Base-by-base conservation (phyloP, 2,329 filamentous ascomycete species). In the Diaporthe sp. region DNA sequence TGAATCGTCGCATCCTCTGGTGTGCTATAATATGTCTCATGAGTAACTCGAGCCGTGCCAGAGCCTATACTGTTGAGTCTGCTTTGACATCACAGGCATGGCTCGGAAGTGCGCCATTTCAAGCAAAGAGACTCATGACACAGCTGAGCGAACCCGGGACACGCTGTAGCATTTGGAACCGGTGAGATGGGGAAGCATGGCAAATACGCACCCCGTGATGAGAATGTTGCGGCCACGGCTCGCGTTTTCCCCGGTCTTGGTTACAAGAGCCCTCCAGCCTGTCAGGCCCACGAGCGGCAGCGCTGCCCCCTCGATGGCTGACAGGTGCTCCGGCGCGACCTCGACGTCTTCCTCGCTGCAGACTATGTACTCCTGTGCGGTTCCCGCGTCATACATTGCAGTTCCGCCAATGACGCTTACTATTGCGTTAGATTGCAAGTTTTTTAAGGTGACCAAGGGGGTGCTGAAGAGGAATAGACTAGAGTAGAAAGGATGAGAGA, bases 231-330 rank as follows among this genome's bases (percentile, higher is more conserved):
- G 86, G 3, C 94, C 94, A 0, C 85, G 84, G 74, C 87, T 85
- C 9, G 90, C 89, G 78, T 92, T 91, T 7, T 89, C 90, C 4
- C 73, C 75, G 67, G 89, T 92, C 88, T 98, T 98, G 9, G 90
- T 93, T 70, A 97, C 90, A 58, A 97, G 86, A 0, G 96, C 96
- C 59, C 97, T 88, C 95, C 95, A 98, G 9, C 90, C 96, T 1
- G 96, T 98, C 76, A 98, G 82, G 0, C 96, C 96, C 0, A 95
- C 95, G 46, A 98, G 86, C 3, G 96, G 95, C 62, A 98, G 82
- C 9, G 95, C 95, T 0, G 96, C 96, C 0, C 93, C 95, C 84
- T 98, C 94, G 1, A 88, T 90, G 67, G 92, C 86, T 0, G 85
- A 89, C 57, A 98, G 86, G 83, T 98, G 95, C 61, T 83, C 85